phyloP scores from a whole-genome alignment of 2,329 filamentous ascomycete genomes.

The Monascus ruber region DNA sequence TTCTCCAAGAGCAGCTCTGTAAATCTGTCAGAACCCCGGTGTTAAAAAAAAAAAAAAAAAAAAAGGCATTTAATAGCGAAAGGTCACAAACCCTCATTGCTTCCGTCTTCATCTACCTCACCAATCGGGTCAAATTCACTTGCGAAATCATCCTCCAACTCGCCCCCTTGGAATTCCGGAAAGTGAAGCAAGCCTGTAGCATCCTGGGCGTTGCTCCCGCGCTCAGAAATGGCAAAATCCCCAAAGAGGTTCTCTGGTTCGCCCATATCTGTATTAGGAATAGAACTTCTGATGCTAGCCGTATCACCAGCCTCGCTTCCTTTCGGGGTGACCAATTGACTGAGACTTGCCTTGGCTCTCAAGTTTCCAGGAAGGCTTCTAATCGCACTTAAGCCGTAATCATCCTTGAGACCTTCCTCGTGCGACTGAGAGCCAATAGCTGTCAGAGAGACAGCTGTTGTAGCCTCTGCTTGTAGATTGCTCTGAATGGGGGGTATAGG shows the following conservation, averaged over 20 bases:
- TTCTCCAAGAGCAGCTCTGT: slow-evolving; percentile 45
- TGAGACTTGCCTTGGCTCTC: slow-evolving; percentile 25
- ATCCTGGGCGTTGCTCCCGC: slow-evolving; percentile 28
- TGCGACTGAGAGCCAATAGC: slow-evolving; percentile 69
- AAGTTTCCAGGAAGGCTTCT: slow-evolving; percentile 19
- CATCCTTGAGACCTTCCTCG: slow-evolving; percentile 57
- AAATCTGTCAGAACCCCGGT: slow-evolving; percentile 4
- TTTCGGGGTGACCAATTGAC: slow-evolving; percentile 33
- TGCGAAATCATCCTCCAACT: slow-evolving; percentile 55
- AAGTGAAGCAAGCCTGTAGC: slow-evolving; percentile 21
- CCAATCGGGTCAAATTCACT: slow-evolving; percentile 66
- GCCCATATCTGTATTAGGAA: slow-evolving; percentile 46
- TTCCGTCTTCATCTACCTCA: slow-evolving; percentile 41
- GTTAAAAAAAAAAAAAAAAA: no score
- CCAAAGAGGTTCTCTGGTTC: slow-evolving; percentile 75
- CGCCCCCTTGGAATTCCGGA: slow-evolving; percentile 30
- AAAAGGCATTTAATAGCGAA: background rate
- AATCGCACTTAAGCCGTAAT: slow-evolving; percentile 39
- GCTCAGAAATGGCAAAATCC: slow-evolving; percentile 46
- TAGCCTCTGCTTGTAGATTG: slow-evolving; percentile 52
- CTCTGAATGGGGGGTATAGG: slow-evolving; percentile 23
- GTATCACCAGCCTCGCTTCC: slow-evolving; percentile 41
- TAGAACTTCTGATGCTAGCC: slow-evolving; percentile 39
- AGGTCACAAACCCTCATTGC: slow-evolving; percentile 43
- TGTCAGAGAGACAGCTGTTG: slow-evolving; percentile 71